A percentile compares a stretch with the other conserved stretches of the same genome.
phyloP scores from a whole-genome alignment of 169 alveolate genomes.

The Cryptosporidium viatorum region DNA sequence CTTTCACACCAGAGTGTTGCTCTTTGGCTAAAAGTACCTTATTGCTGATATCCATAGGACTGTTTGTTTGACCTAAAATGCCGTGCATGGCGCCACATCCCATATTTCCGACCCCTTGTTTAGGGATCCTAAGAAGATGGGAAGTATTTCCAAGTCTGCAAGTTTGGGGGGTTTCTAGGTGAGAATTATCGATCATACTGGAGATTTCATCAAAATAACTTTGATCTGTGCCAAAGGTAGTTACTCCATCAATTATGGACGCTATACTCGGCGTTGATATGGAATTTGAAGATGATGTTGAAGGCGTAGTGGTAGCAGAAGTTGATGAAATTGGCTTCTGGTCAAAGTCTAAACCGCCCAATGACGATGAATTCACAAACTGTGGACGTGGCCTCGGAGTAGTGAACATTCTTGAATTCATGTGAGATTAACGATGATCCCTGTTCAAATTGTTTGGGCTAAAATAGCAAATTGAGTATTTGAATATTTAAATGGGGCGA shows the following conservation, averaged over 20 bases:
- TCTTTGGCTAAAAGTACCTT: conserved; percentile 14
- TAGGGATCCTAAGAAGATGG: conserved; percentile 40
- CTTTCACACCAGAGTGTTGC: background rate
- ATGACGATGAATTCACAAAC: conserved; percentile 9
- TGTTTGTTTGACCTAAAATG: conserved; percentile 5
- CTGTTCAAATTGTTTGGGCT: background rate
- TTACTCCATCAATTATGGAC: background rate
- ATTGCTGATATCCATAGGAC: background rate
- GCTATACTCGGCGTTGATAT: conserved; percentile 11
- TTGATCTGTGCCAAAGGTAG: conserved; percentile 29
- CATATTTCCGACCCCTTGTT: background rate
- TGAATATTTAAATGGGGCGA: background rate
- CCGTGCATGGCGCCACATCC: background rate
- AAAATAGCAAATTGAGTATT: background rate
- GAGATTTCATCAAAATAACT: conserved; percentile 59
- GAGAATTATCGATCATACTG: conserved; percentile 62
- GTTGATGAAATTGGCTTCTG: conserved; percentile 35
- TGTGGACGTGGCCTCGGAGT: conserved; percentile 73
- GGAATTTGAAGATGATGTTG: conserved; percentile 39
- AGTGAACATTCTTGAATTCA: conserved; percentile 17
- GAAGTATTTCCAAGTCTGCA: conserved; percentile 6
- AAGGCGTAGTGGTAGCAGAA: conserved; percentile 23
- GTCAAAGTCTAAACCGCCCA: conserved; percentile 61
- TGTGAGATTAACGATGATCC: background rate
- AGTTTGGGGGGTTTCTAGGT: conserved; percentile 56